phyloP scores from a whole-genome alignment of 1,284 basidiomycete species.

The Tilletiopsis washingtonensis region DNA sequence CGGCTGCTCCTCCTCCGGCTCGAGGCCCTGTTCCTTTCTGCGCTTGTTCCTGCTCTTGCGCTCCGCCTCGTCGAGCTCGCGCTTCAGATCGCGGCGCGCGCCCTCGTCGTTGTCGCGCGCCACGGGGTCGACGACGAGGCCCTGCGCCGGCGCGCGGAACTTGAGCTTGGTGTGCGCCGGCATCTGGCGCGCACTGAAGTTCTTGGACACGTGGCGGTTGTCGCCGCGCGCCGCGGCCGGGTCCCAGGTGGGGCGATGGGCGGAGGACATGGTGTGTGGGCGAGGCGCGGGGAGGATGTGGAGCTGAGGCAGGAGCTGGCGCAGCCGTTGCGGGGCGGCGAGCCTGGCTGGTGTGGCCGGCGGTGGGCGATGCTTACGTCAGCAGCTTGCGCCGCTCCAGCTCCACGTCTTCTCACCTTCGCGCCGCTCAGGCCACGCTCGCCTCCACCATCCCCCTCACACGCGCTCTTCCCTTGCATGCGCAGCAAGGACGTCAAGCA shows the following conservation, averaged over 20 bases:
- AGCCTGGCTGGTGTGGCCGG: no score
- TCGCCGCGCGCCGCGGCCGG: slow-evolving; percentile 33
- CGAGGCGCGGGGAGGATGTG: no score
- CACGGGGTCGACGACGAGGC: slow-evolving; percentile 4
- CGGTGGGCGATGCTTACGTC: no score
- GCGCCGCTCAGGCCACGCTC: no score
- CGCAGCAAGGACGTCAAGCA: slow-evolving; percentile 17
- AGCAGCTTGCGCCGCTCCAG: no score
- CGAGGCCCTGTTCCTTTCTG: slow-evolving; percentile 12
- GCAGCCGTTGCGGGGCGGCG: no score
- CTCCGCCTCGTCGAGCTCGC: slow-evolving; percentile 31
- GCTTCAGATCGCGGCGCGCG: slow-evolving; percentile 27
- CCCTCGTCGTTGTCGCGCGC: not conserved
- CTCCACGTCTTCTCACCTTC: no score
- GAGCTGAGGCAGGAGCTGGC: no score
- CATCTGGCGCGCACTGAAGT: slow-evolving; percentile 11
- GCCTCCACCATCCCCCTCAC: no score
- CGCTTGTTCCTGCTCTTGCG: slow-evolving; percentile 17
- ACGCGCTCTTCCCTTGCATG: slow-evolving; percentile 1
- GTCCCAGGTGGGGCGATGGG: slow-evolving; percentile 44
- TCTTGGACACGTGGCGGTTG: slow-evolving; percentile 18
- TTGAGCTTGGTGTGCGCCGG: slow-evolving; percentile 41
- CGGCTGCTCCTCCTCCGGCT: slow-evolving; percentile 1
- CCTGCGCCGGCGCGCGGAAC: slow-evolving; percentile 29
- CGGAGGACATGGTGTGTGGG: no score